These are phyloP conservation scores for Phytophthora hybrid DNA, from an alignment of 352 stramenopile genomes.

Conservation along the genomic window DNA sequence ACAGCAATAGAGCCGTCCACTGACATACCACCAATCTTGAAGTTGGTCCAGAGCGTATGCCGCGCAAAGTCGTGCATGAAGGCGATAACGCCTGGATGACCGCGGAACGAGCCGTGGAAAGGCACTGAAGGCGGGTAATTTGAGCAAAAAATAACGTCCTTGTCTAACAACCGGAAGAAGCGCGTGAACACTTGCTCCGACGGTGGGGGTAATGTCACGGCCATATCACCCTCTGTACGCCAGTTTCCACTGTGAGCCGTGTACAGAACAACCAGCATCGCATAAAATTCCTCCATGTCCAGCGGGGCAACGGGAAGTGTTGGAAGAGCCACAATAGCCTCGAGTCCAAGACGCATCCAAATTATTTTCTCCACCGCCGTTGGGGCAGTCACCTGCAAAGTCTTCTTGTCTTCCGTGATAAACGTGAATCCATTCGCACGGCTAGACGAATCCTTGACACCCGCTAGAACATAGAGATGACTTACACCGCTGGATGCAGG, in stretches of 20 bases:
- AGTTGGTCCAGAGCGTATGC: conserved; percentile 86
- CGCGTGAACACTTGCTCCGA: conserved; percentile 90
- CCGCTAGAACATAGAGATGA: conserved; percentile 82
- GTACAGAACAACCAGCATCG: conserved; percentile 89
- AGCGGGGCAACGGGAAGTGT: conserved; percentile 81
- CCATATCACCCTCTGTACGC: conserved; percentile 89
- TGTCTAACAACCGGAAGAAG: conserved; percentile 88
- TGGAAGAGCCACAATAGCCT: conserved; percentile 87
- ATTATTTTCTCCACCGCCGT: conserved; percentile 89
- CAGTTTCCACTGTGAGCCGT: conserved; percentile 82
- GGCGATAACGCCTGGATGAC: conserved; percentile 70
- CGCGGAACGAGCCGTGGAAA: conserved; percentile 86
- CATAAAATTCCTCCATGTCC: conserved; percentile 92
- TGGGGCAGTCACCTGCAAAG: conserved; percentile 74
- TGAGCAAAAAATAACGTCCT: conserved; percentile 88
- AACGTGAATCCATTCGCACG: conserved; percentile 89
- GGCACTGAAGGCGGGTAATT: conserved; percentile 91
- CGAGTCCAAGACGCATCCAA: conserved; percentile 87
- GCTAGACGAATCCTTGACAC: conserved; percentile 86
- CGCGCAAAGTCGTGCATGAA: conserved; percentile 87
- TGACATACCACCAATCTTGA: conserved; percentile 85
- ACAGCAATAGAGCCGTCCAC: conserved; percentile 89
- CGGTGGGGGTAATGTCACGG: conserved; percentile 83
- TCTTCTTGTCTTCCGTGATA: conserved; percentile 90
- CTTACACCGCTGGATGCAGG: conserved; percentile 62